Evolutionary conservation across 345 rosid genomes (phyloP), one percentile per base, ranked within the genome.

Genomic region (Lumnitzera littorea): DNA sequence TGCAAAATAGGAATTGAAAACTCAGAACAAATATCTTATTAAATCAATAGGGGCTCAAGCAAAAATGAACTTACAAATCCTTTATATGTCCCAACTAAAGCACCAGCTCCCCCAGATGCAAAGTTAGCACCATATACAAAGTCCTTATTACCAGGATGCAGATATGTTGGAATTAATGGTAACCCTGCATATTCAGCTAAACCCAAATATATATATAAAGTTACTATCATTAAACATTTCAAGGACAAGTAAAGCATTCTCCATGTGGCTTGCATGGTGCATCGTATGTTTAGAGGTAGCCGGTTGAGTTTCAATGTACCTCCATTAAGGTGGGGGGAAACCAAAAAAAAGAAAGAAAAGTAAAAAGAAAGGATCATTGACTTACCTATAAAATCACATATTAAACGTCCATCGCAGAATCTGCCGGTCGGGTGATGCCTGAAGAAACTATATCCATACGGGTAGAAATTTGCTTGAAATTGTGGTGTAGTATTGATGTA

Each of bases 371-470:
- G 43, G 7, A 36, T 2, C 20, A 3, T 13, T 16, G 24, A 31
- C 12, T 14, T 56, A 71, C 80, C 76, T 5, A 76, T 54, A 48
- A 71, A 76, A 49, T 76, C 80, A 3, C 56, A 55, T 41, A 72
- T 56, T 4, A 69, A n/a, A 16, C 71, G 59, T 12, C 80, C 76
- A 11, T 76, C 58, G 14, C 61, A 56, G 56, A 72, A 72, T 29
- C 80, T 65, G 24, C 76, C 76, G 0, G 74, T 68, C 0, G 80
- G 71, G 17, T 54, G 71, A 25, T 50, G 15, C 29, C 11, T 55
- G 53, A 72, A 67, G 68, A 65, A 76, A 10, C 73, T 67, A 54
- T 58, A 54, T 2, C 80, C 76, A 15, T 68, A 76, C 1, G 80
- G 80, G 53, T 43, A 24, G 55, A 54, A 70, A 58, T 79, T 65